phyloP scores from a whole-genome alignment of 306 rosid genomes.

The Quercus mongolica region DNA sequence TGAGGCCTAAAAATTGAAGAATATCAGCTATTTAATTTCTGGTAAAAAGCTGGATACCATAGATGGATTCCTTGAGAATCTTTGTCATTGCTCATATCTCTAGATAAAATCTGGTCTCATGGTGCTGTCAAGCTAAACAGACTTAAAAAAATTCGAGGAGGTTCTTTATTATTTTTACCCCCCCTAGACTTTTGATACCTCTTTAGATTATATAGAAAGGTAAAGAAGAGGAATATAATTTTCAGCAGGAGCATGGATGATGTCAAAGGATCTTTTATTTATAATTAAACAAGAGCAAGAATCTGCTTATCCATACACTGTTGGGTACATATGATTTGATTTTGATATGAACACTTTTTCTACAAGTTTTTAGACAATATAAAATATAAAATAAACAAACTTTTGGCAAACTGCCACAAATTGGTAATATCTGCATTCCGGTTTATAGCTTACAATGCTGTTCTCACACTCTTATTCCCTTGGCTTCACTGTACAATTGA shows the following conservation, averaged over 20 bases:
- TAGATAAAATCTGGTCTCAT: not conserved
- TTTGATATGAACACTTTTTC: not conserved
- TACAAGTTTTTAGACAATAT: not conserved
- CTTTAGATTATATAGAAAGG: too few species aligned
- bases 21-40: too few species aligned
- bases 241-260: not conserved
- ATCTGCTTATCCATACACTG: not conserved
- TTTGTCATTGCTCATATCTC: not conserved
- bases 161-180: too few species aligned
- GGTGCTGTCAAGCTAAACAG: too few species aligned
- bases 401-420: slow-evolving; percentile 8
- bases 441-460: not conserved
- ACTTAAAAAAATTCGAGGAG: too few species aligned
- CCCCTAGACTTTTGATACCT: too few species aligned
- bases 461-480: slow-evolving; percentile 34
- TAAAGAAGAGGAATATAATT: not conserved
- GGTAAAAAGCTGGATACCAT: not conserved
- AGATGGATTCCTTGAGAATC: not conserved
- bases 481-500: slow-evolving; percentile 63
- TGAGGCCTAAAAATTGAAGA: too few species aligned
- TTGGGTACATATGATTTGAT: not conserved
- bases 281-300: not conserved
- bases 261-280: not conserved
- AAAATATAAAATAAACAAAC: not conserved
- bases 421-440: not conserved